These are phyloP conservation scores for Lactuca sativa DNA, from an alignment of 129 eudicot species.

Conservation along the genomic window DNA sequence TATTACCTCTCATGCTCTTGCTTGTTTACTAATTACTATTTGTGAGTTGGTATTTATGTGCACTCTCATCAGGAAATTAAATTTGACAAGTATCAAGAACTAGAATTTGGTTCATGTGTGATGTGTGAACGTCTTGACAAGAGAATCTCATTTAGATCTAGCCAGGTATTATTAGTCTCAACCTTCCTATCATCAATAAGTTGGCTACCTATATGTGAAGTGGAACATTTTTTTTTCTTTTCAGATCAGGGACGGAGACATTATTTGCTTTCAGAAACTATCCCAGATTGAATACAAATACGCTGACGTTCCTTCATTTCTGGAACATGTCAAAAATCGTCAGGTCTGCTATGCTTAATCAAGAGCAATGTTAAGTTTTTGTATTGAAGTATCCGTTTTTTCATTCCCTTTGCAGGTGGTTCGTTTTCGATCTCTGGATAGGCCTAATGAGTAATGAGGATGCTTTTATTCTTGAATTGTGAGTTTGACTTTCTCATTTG, in stretches of 20 bases:
- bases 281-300: conserved; percentile 45
- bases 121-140: conserved; percentile 94
- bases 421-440: conserved; percentile 76
- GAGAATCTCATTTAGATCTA: conserved; percentile 14
- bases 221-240: not conserved
- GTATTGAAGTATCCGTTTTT: too few species aligned
- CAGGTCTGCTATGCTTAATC: conserved; percentile 40
- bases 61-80: conserved; percentile 52
- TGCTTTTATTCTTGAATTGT: conserved; percentile 85
- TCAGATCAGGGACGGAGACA: conserved; percentile 92
- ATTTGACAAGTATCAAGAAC: too few species aligned
- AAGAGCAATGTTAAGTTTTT: too few species aligned
- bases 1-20: not conserved
- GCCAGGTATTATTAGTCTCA: conserved; percentile 59
- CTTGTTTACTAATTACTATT: not conserved
- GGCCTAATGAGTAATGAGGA: conserved; percentile 92
- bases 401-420: conserved; percentile 19
- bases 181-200: conserved; percentile 6
- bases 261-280: conserved; percentile 81
- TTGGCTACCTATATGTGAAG: not conserved
- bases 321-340: conserved; percentile 53
- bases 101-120: conserved; percentile 82
- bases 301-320: conserved; percentile 54
- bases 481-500: conserved; percentile 20
- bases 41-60: conserved; percentile 3